Evolutionary conservation across 768 basidiomycete genomes (phyloP), one percentile per base, ranked within the genome.

Genomic region (Leccinellum luteum): DNA sequence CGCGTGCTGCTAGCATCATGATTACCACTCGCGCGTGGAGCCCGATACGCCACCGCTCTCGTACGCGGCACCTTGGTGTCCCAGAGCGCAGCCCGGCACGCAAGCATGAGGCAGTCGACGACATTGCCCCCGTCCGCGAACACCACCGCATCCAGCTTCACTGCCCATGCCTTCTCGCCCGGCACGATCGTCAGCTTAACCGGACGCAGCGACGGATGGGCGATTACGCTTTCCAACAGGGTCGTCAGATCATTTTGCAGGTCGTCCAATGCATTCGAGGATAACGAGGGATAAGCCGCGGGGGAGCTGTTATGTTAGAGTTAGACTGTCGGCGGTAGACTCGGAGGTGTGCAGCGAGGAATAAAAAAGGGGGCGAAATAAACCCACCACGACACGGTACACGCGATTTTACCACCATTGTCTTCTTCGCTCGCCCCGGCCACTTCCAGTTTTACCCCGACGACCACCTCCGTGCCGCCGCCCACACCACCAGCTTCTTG

Each of bases 21-120:
- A 5, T 55, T 52, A 55, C 74, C 74, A 31, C 70, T 73, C 0
- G 47, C 47, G 2, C 43, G 57, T 1, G 69, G 66, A 0, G 81
- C 82, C 43, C 81, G 83, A 68, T 89, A 92, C 57, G 89, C 86
- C 0, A 94, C 81, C 3, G 76, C 76, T 35, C 84, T 77, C 49
- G 92, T 95, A 30, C 81, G 74, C 6, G 92, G 92, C 0, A 94
- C 86, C 54, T 83, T 86, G 15, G 90, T 86, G 56, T 92, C 89
- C 82, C 87, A 91, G 14, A 95, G 72, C 0, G 90, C 92, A 1
- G 88, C 86, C 14, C 88, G 81, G 2, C 86, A 84, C 0, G 89
- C 89, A 74, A 94, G 78, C 74, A 94, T 89, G 2, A 94, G 69
- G 32, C 85, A 87, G 61, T 95, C 92, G 57, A 84, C 79, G 23